Percentiles rank a stretch among this genome's conserved stretches.
phyloP scores from a whole-genome alignment of 192 early-diverging fungal species.

The Entomortierella chlamydospora region DNA sequence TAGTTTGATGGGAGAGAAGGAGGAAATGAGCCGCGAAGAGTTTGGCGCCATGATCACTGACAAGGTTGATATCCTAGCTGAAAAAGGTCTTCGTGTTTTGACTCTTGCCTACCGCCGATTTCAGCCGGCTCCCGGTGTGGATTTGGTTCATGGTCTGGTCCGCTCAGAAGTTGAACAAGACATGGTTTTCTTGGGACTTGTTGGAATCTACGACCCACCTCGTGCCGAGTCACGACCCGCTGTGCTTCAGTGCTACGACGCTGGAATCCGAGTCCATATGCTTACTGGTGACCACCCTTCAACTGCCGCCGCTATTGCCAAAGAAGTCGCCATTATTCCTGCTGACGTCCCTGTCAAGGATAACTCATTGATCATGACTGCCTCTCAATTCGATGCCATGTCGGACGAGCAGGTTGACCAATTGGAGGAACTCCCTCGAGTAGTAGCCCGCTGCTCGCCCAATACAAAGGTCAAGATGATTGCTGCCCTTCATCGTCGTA shows the following conservation, averaged over 20 bases:
- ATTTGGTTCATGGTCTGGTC: constrained; percentile 38
- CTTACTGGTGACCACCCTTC: constrained; percentile 94
- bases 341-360: constrained; percentile 52
- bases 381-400: constrained; percentile 85
- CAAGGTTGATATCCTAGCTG: constrained; percentile 65
- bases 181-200: constrained; percentile 87
- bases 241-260: constrained; percentile 83
- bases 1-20: constrained; percentile 44
- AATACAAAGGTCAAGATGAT: constrained; percentile 99
- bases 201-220: constrained; percentile 95
- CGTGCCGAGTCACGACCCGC: constrained; percentile 74
- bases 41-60: constrained; percentile 74
- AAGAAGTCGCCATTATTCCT: constrained; percentile 83
- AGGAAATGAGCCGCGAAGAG: constrained; percentile 68
- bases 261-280: constrained; percentile 96
- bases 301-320: constrained; percentile 93
- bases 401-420: constrained; percentile 84
- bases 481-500: constrained; percentile 84
- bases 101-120: constrained; percentile 77
- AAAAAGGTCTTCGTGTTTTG: constrained; percentile 74
- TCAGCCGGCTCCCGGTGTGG: constrained; percentile 45
- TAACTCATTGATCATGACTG: constrained; percentile 81
- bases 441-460: constrained; percentile 95
- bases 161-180: constrained; percentile 75
- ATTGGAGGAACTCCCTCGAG: constrained; percentile 85